Percentiles rank a stretch among this genome's conserved stretches.
Evolutionary conservation across 306 rosid species (phyloP).

Genomic region (Cucumis hystrix): DNA sequence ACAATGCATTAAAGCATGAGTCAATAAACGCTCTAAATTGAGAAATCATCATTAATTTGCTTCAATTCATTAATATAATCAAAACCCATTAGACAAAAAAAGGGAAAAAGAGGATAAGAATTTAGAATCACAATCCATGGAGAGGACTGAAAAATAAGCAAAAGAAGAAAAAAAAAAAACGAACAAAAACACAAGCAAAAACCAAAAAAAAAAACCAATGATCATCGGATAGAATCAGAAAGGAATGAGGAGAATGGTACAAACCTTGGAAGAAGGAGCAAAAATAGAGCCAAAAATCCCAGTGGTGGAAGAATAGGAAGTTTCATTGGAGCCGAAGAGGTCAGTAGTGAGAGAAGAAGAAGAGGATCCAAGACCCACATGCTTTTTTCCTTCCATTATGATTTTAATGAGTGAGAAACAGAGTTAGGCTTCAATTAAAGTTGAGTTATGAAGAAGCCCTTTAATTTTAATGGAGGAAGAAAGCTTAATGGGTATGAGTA

Average conservation of each 20-base stretch:
- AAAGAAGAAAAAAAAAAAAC: too few relatives aligned
- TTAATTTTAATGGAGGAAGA: conserved; percentile 6
- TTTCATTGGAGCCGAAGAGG: conserved; percentile 45
- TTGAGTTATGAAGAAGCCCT: neutral
- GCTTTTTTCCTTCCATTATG: conserved; percentile 51
- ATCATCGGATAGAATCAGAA: neutral
- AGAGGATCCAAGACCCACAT: conserved; percentile 18
- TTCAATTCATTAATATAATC: neutral
- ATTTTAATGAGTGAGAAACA: neutral
- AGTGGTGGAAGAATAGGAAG: conserved; percentile 29
- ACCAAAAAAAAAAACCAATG: neutral
- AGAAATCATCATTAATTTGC: neutral
- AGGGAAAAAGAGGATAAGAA: neutral
- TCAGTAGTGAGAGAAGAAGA: conserved; percentile 60
- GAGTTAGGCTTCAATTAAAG: neutral
- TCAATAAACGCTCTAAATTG: neutral
- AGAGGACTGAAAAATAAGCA: neutral
- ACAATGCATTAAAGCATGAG: neutral
- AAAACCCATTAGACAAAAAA: neutral
- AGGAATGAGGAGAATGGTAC: neutral
- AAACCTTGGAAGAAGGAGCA: conserved; percentile 48
- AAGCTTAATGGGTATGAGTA: conserved; percentile 8
- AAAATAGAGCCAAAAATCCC: conserved; percentile 57
- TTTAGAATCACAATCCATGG: neutral
- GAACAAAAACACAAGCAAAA: neutral